Evolutionary conservation across 2,329 filamentous ascomycete genomes (phyloP).

Genomic region (Chaetomiaceae sp.): DNA sequence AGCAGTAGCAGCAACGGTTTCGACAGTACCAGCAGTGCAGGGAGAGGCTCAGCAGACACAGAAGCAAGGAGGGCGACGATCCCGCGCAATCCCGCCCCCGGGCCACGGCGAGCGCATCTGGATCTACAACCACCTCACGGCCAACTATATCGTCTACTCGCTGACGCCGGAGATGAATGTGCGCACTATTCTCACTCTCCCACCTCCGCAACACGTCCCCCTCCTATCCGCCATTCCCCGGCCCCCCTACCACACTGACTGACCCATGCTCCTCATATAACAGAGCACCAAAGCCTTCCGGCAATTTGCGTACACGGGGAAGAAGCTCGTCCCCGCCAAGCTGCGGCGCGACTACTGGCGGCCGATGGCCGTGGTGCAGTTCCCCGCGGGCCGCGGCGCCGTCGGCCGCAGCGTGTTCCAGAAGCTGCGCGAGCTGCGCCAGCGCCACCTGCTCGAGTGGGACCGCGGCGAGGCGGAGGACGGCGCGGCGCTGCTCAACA

Average conservation of each 20-base stretch:
- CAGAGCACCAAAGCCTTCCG: constrained; percentile 27
- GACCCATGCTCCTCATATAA: no score
- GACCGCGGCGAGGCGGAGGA: no score
- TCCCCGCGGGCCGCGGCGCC: constrained; percentile 44
- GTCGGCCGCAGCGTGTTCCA: constrained; percentile 56
- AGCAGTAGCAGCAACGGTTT: not conserved
- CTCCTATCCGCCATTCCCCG: not conserved
- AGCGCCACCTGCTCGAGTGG: constrained; percentile 58
- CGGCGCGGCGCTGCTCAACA: constrained; percentile 31
- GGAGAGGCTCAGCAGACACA: not conserved
- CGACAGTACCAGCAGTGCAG: no score
- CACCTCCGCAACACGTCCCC: not conserved
- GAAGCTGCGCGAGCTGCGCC: constrained; percentile 58
- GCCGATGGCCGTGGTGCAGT: constrained; percentile 53
- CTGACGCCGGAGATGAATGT: constrained; percentile 24
- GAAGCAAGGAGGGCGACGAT: not conserved
- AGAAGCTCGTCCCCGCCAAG: constrained; percentile 57
- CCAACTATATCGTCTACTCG: constrained; percentile 50
- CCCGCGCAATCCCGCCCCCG: constrained; percentile 15
- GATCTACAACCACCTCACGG: constrained; percentile 46
- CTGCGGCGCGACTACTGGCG: constrained; percentile 64
- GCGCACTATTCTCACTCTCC: not conserved
- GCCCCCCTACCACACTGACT: not conserved
- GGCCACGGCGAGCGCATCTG: constrained; percentile 54
- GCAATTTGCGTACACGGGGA: constrained; percentile 57